phyloP scores from a whole-genome alignment of 768 basidiomycete genomes.

The Leccinum variicolor region DNA sequence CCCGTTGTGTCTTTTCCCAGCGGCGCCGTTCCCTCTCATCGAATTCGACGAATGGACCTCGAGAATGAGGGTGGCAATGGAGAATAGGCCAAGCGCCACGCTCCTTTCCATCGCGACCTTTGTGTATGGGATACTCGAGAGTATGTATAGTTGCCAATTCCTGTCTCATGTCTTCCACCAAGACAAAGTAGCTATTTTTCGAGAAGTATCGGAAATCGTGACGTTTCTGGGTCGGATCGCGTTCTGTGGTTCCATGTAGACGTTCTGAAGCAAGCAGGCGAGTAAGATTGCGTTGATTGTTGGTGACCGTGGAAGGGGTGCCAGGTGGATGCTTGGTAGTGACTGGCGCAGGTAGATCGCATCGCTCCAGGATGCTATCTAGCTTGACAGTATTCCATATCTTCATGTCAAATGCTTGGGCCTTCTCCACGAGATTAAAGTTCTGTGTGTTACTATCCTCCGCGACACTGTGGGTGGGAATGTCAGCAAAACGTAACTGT shows the following conservation, averaged over 20 bases:
- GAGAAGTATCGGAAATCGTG: constrained; percentile 88
- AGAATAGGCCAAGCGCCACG: constrained; percentile 80
- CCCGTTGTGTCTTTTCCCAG: constrained; percentile 54
- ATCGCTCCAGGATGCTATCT: constrained; percentile 68
- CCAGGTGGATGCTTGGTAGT: constrained; percentile 28
- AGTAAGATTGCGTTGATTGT: constrained; percentile 48
- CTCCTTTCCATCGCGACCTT: constrained; percentile 48
- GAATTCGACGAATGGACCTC: constrained; percentile 73
- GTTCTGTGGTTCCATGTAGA: constrained; percentile 80
- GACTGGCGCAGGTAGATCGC: constrained; percentile 39
- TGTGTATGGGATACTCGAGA: constrained; percentile 70
- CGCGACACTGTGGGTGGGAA: constrained; percentile 17
- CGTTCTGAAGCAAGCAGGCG: constrained; percentile 78
- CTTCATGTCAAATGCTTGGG: constrained; percentile 72
- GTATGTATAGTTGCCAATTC: constrained; percentile 82
- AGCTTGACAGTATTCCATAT: constrained; percentile 80
- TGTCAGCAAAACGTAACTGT: background rate
- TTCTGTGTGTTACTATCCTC: constrained; percentile 32
- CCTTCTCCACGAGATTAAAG: constrained; percentile 61
- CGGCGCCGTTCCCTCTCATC: constrained; percentile 70
- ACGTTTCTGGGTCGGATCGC: constrained; percentile 85
- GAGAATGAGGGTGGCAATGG: constrained; percentile 68
- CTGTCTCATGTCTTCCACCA: constrained; percentile 87
- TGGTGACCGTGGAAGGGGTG: constrained; percentile 25
- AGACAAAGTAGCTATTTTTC: constrained; percentile 69